A percentile compares a stretch with the other conserved stretches of the same genome.
These are phyloP conservation scores for Lanmaoa rubissima DNA, from an alignment of 768 basidiomycete species.

Conservation along the genomic window DNA sequence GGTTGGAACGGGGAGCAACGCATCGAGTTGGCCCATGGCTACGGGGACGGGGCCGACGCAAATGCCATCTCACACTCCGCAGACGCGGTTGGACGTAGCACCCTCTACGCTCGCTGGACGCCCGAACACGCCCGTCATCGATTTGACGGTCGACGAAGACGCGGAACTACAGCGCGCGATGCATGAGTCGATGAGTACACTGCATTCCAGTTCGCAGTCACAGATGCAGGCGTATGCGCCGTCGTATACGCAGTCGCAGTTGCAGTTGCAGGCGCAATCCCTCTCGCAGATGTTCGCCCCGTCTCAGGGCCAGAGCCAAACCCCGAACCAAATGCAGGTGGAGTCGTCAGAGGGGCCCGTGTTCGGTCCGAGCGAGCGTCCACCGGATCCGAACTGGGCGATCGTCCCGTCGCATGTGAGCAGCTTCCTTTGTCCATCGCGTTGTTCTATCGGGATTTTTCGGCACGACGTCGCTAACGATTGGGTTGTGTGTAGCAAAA, in stretches of 20 bases:
- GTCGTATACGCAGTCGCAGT: constrained; percentile 15
- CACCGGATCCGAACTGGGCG: constrained; percentile 67
- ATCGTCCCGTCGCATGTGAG: constrained; percentile 66
- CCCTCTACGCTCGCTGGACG: constrained; percentile 14
- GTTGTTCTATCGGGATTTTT: not conserved
- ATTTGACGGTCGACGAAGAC: constrained; percentile 62
- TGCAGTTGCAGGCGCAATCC: not conserved
- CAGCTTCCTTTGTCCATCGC: not conserved
- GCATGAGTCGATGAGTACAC: constrained; percentile 49
- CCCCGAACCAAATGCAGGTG: not conserved
- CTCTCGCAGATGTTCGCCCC: constrained; percentile 18
- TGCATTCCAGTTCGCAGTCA: constrained; percentile 25
- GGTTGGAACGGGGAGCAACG: not conserved
- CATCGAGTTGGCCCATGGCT: constrained; percentile 4
- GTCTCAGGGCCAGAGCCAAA: not conserved
- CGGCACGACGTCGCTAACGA: not conserved
- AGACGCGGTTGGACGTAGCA: constrained; percentile 13
- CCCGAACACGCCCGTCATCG: constrained; percentile 43
- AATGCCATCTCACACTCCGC: constrained; percentile 1
- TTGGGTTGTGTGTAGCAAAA: constrained; percentile 24
- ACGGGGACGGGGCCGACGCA: not conserved
- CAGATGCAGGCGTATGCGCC: constrained; percentile 15
- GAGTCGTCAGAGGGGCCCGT: constrained; percentile 33
- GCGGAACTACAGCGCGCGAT: constrained; percentile 49
- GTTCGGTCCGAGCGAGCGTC: constrained; percentile 60